These are phyloP conservation scores for Cladophialophora psammophila DNA, from an alignment of 2,329 filamentous ascomycete species.

Conservation along the genomic window DNA sequence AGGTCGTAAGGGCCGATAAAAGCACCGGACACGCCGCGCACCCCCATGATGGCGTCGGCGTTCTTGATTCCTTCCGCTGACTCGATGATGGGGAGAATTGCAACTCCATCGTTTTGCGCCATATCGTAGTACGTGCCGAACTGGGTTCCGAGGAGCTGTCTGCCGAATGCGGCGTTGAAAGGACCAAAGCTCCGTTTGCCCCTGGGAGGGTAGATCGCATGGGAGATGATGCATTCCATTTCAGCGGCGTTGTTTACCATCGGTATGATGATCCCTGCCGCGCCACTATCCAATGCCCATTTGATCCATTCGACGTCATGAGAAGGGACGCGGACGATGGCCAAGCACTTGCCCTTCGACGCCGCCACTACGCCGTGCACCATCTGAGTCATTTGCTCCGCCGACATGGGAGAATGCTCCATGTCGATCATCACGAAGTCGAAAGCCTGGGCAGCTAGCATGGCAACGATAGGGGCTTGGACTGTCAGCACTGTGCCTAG, in stretches of 20 bases:
- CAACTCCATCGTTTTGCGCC: neutral
- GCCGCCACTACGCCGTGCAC: conserved; percentile 53
- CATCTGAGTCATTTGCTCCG: conserved; percentile 41
- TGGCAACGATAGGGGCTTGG: conserved; percentile 1
- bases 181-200: conserved; percentile 61
- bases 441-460: conserved; percentile 41
- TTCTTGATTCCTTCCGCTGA: conserved; percentile 14
- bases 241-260: conserved; percentile 62
- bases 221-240: conserved; percentile 57
- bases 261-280: conserved; percentile 65
- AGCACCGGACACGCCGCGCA: conserved; percentile 8
- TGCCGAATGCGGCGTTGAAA: conserved; percentile 13
- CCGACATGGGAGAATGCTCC: conserved; percentile 63
- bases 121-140: conserved; percentile 13
- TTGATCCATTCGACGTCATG: conserved; percentile 69
- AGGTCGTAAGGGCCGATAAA: conserved; percentile 21
- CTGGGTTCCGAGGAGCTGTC: neutral
- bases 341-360: conserved; percentile 48
- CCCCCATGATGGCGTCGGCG: conserved; percentile 11
- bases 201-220: conserved; percentile 62
- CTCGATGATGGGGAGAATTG: conserved; percentile 23
- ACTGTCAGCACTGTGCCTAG: conserved; percentile 5
- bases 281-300: conserved; percentile 65
- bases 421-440: conserved; percentile 63
- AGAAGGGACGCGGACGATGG: conserved; percentile 57